Percentiles rank a stretch among this genome's conserved stretches.
These are phyloP conservation scores for Microbotryum violaceum DNA, from an alignment of 1,284 basidiomycete genomes.

Conservation along the genomic window DNA sequence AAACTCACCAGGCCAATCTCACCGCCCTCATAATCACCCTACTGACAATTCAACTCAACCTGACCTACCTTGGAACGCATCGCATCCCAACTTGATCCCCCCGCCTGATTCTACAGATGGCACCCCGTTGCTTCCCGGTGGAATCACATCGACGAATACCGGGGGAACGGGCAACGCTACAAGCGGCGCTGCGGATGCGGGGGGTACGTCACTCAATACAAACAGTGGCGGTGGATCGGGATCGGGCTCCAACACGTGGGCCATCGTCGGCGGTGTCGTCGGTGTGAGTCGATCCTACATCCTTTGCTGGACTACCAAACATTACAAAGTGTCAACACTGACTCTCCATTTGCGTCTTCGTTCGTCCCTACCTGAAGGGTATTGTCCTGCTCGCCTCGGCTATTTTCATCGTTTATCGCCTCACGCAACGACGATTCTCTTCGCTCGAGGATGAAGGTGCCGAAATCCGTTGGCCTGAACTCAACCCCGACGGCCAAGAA, in stretches of 20 bases:
- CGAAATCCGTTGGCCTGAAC: constrained; percentile 33
- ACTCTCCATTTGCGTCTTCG: background rate
- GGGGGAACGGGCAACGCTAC: background rate
- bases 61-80: no score
- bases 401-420: constrained; percentile 33
- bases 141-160: background rate
- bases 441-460: constrained; percentile 32
- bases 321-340: background rate
- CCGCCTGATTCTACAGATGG: background rate
- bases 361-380: constrained; percentile 14
- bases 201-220: no score
- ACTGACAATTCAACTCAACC: no score
- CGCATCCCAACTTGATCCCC: no score
- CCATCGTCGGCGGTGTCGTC: constrained; percentile 35
- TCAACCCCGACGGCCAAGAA: constrained; percentile 30
- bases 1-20: no score
- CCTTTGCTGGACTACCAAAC: background rate
- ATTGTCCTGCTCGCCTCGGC: constrained; percentile 25
- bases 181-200: background rate
- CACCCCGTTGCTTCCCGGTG: background rate
- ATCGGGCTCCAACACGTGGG: constrained; percentile 30
- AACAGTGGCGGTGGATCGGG: background rate
- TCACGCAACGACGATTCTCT: constrained; percentile 33
- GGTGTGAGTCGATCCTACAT: constrained; percentile 19
- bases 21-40: no score